Evolutionary conservation across 176 grass and related monocot genomes (phyloP).

Genomic region (Miscanthus lutarioriparius): DNA sequence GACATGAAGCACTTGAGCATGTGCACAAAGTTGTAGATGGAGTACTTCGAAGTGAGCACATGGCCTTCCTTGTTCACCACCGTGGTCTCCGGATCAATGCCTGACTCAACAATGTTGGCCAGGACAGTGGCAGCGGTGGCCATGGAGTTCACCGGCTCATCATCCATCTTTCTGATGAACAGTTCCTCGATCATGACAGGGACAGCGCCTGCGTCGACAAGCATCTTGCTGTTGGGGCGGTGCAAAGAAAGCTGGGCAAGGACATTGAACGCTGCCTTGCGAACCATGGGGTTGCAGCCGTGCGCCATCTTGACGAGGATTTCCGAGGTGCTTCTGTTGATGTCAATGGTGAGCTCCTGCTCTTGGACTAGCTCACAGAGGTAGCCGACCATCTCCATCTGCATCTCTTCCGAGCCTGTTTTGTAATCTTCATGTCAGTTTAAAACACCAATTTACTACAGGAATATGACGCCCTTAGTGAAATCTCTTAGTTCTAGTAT

Average conservation of each 20-base stretch:
- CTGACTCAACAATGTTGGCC: slow-evolving; percentile 68
- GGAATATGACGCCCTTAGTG: not conserved
- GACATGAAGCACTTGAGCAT: slow-evolving; percentile 76
- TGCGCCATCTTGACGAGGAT: slow-evolving; percentile 62
- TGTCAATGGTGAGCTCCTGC: slow-evolving; percentile 65
- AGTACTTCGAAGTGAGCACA: slow-evolving; percentile 78
- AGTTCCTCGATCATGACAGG: slow-evolving; percentile 71
- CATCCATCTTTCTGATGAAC: slow-evolving; percentile 55
- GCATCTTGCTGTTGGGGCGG: slow-evolving; percentile 56
- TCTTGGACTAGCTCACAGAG: slow-evolving; percentile 66
- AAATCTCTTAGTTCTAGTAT: not conserved
- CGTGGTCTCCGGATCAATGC: slow-evolving; percentile 57
- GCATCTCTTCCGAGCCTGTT: slow-evolving; percentile 68
- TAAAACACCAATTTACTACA: slow-evolving; percentile 9
- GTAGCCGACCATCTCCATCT: slow-evolving; percentile 85
- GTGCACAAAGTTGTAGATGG: slow-evolving; percentile 77
- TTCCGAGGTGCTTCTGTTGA: slow-evolving; percentile 49
- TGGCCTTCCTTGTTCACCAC: slow-evolving; percentile 92
- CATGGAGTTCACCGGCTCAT: slow-evolving; percentile 53
- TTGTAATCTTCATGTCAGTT: slow-evolving; percentile 34
- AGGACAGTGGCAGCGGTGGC: slow-evolving; percentile 57
- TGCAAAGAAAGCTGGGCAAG: slow-evolving; percentile 79
- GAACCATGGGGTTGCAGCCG: slow-evolving; percentile 39
- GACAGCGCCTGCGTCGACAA: slow-evolving; percentile 51
- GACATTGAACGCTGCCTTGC: slow-evolving; percentile 56